Percentiles rank a stretch among this genome's conserved stretches.
Evolutionary conservation across 148 eudicot genomes (phyloP).

Genomic region (Chenopodium quinoa): DNA sequence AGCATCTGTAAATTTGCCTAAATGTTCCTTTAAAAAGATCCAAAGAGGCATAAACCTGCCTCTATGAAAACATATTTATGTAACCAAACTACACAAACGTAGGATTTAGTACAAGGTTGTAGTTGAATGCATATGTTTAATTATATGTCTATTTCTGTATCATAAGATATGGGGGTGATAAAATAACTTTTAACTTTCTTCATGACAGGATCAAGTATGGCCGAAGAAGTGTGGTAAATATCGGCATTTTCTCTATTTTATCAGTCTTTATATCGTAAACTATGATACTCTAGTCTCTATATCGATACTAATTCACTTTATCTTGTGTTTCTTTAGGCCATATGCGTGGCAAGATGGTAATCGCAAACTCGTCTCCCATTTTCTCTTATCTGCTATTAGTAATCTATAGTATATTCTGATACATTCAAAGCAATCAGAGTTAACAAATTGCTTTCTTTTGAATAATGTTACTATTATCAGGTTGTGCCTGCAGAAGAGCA

Average conservation of each 20-base stretch:
- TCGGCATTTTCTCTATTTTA: neutral
- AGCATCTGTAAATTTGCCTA: too few relatives aligned
- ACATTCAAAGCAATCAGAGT: neutral
- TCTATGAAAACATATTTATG: too few relatives aligned
- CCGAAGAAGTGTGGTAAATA: constrained; percentile 41
- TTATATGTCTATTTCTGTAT: too few relatives aligned
- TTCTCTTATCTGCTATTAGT: neutral
- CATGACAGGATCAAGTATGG: constrained; percentile 37
- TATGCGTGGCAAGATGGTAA: constrained; percentile 24
- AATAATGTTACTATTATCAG: neutral
- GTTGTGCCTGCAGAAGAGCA: constrained; percentile 38
- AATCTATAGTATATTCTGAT: neutral
- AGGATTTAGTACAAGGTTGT: too few relatives aligned
- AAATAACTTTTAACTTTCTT: neutral
- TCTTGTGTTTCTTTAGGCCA: constrained; percentile 11
- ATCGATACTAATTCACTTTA: neutral
- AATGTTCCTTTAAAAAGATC: too few relatives aligned
- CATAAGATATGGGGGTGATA: too few relatives aligned
- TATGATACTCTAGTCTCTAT: neutral
- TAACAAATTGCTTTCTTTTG: neutral
- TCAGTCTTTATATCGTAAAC: too few relatives aligned
- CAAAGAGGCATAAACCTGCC: too few relatives aligned
- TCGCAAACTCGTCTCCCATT: neutral
- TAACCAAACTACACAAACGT: too few relatives aligned
- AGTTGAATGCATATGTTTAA: too few relatives aligned